A percentile compares a stretch with the other conserved stretches of the same genome.
These are phyloP conservation scores for Lantana camara DNA, from an alignment of 257 asterid species.

Conservation along the genomic window DNA sequence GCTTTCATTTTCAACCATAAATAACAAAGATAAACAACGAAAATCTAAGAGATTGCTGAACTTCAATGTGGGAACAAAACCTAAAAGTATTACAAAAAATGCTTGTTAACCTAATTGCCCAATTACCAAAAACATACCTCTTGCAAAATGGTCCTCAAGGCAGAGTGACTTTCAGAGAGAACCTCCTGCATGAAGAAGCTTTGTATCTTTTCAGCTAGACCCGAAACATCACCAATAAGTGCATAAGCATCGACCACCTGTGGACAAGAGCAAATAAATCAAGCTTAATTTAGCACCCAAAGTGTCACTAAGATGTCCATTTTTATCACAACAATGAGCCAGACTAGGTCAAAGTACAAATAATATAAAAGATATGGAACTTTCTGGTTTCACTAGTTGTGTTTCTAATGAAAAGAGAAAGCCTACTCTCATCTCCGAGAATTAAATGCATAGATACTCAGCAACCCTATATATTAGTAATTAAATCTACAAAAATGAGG, in stretches of 20 bases:
- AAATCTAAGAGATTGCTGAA: conserved; percentile 16
- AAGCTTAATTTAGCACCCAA: conserved; percentile 21
- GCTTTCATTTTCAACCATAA: conserved; percentile 29
- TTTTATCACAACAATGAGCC: conserved; percentile 8
- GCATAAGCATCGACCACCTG: conserved; percentile 99
- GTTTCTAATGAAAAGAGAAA: conserved; percentile 19
- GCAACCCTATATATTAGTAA: conserved; percentile 4
- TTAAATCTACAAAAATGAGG: conserved; percentile 4
- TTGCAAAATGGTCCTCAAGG: conserved; percentile 72
- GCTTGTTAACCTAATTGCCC: conserved; percentile 23
- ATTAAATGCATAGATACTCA: conserved; percentile 14
- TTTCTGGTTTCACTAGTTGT: conserved; percentile 5
- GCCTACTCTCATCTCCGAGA: conserved; percentile 2
- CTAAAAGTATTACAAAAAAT: conserved; percentile 4
- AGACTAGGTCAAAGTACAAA: conserved; percentile 21
- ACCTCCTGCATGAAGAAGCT: conserved; percentile 99
- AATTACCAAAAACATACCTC: conserved; percentile 54
- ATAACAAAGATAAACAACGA: conserved; percentile 15
- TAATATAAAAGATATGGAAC: conserved; percentile 8
- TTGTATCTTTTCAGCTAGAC: conserved; percentile 95
- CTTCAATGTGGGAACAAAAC: background rate
- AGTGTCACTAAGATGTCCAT: conserved; percentile 20
- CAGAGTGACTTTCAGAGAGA: conserved; percentile 89
- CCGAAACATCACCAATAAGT: conserved; percentile 93
- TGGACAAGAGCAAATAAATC: conserved; percentile 26